Conservation (phyloP, 352 stramenopile genomes). For the Pythium chondricola region DNA sequence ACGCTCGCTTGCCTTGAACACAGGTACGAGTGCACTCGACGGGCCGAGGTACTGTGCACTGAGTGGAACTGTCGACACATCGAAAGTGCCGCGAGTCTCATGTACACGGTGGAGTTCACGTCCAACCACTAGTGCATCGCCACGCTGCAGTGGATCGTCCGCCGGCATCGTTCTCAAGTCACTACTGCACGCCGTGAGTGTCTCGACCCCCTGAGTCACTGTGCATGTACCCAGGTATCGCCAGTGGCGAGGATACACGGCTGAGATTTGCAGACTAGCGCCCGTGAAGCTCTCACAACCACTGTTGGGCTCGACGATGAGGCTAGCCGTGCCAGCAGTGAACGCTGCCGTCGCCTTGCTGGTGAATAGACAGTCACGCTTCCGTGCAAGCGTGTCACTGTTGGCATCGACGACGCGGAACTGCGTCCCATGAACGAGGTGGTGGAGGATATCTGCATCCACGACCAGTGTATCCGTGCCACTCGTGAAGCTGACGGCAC, state of each 20-base stretch:
- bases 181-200: constrained; percentile 36
- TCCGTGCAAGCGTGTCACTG: constrained; percentile 37
- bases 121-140: constrained; percentile 79
- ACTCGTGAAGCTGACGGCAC: constrained; percentile 38
- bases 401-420: constrained; percentile 69
- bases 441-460: constrained; percentile 46
- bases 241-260: constrained; percentile 49
- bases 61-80: constrained; percentile 63
- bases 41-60: constrained; percentile 49
- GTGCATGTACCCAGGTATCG: constrained; percentile 68
- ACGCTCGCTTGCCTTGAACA: constrained; percentile 54
- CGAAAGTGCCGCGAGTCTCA: constrained; percentile 41
- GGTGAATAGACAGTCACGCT: constrained; percentile 65
- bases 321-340: constrained; percentile 14
- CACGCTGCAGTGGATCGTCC: constrained; percentile 49
- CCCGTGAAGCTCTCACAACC: constrained; percentile 46
- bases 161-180: constrained; percentile 28
- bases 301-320: constrained; percentile 45
- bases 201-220: constrained; percentile 14
- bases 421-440: constrained; percentile 43
- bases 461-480: constrained; percentile 42
- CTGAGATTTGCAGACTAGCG: constrained; percentile 40
- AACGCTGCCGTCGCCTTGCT: constrained; percentile 42
- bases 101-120: constrained; percentile 65
- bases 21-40: constrained; percentile 43